Evolutionary conservation across 208 protist species (phyloP).

Genomic region (Acanthamoeba lenticulata): DNA sequence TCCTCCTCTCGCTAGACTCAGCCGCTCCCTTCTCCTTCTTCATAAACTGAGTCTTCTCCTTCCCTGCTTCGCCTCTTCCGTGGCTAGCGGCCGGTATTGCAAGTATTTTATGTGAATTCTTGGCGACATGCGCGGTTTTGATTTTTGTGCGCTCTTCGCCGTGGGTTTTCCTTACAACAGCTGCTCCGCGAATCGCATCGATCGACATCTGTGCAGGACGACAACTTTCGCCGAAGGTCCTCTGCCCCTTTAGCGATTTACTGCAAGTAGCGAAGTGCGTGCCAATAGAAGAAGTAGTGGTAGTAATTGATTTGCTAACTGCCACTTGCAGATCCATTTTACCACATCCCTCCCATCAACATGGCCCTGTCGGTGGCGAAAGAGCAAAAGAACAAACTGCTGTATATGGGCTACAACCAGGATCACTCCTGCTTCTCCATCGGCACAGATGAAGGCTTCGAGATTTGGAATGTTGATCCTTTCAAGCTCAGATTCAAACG

Average conservation of each 20-base stretch:
- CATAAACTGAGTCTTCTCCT: not conserved
- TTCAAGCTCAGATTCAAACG: constrained; percentile 90
- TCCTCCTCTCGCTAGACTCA: not conserved
- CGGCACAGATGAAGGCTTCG: constrained; percentile 90
- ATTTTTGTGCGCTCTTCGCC: no score
- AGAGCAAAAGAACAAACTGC: constrained; percentile 80
- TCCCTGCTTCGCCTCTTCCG: not conserved
- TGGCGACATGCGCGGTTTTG: no score
- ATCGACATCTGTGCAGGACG: no score
- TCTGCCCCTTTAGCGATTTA: no score
- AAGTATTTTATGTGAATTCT: not conserved
- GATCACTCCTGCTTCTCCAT: constrained; percentile 90
- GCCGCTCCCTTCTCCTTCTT: not conserved
- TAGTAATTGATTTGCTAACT: not conserved
- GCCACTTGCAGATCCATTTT: not conserved
- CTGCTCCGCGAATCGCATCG: no score
- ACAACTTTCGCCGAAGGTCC: no score
- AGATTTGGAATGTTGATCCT: constrained; percentile 92
- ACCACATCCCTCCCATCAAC: no score
- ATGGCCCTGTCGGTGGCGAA: constrained; percentile 33
- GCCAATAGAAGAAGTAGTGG: not conserved
- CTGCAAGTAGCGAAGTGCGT: no score
- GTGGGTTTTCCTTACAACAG: no score
- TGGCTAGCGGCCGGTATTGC: not conserved
- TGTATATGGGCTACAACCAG: constrained; percentile 92